Base-by-base conservation (phyloP, 176 grass and related monocot genomes). In the Raddia distichophylla region DNA sequence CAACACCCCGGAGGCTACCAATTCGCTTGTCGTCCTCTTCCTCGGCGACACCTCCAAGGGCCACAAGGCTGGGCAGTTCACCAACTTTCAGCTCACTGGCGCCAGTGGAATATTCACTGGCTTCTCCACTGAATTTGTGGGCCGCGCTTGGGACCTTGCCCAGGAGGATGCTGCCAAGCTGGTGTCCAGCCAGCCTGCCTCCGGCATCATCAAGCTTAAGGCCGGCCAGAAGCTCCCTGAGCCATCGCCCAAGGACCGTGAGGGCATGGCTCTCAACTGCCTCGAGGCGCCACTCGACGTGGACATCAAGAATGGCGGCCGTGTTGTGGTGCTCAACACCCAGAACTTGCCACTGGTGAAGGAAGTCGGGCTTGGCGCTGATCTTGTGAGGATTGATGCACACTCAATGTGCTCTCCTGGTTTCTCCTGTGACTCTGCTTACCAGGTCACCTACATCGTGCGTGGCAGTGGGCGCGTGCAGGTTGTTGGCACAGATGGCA, bases 401-500 rank as follows among this genome's bases (percentile, higher is more conserved):
- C 90, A 92, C 58, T 89, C 92, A 51, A 98, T 98, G 95, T 98
- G 92, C 88, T 98, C 92, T 1, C 95, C 95, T 0, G 95, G 95
- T 2, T 98, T 94, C 86, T 98, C 95, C 0, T 94, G 95, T 5
- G 95, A 98, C 67, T 98, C 95, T 0, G 95, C 95, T 0, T 98
- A 89, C 76, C 92, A 98, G 86, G 95, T 98, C 1, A 98, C 92
- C 1, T 98, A 98, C 35, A 71, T 98, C 1, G 81, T 98, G 2
- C 83, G 90, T 20, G 95, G 95, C 11, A 98, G 92, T 3, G 95
- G 90, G 0, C 71, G 92, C 0, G 95, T 94, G 0, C 95, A 98
- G 84, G 92, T 98, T 0, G 90, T 98, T 0, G 92, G 95, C 5
- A 43, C 91, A 0, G 95, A 94, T 3, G 92, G 95, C 10, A 94